Base-by-base conservation (phyloP, 2,329 filamentous ascomycete species). In the Aureobasidium sp. region DNA sequence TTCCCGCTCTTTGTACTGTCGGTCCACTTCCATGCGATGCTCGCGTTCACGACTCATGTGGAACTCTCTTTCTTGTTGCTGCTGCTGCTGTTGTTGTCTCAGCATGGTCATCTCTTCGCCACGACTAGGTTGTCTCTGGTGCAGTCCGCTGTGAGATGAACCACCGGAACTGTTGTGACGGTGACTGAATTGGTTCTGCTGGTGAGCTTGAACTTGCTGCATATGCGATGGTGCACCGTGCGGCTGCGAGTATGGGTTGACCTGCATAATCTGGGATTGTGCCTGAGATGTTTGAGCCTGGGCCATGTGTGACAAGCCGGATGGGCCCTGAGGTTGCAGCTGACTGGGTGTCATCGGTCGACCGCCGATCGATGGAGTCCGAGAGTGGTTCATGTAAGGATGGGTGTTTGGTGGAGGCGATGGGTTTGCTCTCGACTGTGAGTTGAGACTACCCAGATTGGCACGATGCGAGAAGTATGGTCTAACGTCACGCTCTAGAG, bases 371-470 rank as follows among this genome's bases (percentile, higher is more conserved):
- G 70, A 73, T 8, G 70, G 65, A 9, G 70, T 73, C 21, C 69
- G 65, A 10, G 71, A 72, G 55, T 73, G 71, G 1, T 61, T 40
- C 47, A 60, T 55, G 51, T 53, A 60, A 40, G 57, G 47, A 68
- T 65, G 57, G 23, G 55, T 33, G 51, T 67, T 66, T 3, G 71
- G 71, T n/a, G 72, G 72, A 9, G 72, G 71, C 11, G 71, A 72
- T 9, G 71, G 69, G 47, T 70, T 71, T 8, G 63, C 67, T 37
- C 70, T 65, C 46, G 62, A 50, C 19, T 67, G 65, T 35, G 65
- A 66, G 42, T 67, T 69, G 15, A 72, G 62, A 8, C 62, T 59
- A n/a, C 66, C 67, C 29, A 72, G 62, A 29, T 65, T 62, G 11
- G 65, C 62, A 29, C 68, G 67, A 58, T 73, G 71, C 15, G 67